These are phyloP conservation scores for Caryopteris hybrid DNA, from an alignment of 305 asterid species.

Conservation along the genomic window DNA sequence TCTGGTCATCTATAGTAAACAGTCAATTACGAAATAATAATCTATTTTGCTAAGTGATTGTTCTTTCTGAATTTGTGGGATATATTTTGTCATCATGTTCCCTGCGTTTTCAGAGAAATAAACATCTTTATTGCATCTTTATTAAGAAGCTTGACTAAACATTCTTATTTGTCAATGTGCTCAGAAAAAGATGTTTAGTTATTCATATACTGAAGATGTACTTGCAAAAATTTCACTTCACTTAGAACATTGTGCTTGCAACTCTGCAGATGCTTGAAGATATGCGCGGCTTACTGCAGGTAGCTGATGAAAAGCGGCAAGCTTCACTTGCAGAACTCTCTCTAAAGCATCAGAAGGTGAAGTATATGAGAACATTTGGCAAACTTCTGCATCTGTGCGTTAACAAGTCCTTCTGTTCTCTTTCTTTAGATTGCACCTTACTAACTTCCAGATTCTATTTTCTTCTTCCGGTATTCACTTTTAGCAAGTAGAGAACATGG, in stretches of 20 bases:
- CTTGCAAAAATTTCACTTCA: background rate
- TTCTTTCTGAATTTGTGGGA: slow-evolving; percentile 1
- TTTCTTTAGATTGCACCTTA: slow-evolving; percentile 9
- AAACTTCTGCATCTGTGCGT: slow-evolving; percentile 18
- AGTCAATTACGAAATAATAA: slow-evolving; percentile 4
- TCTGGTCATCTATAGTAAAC: slow-evolving; percentile 12
- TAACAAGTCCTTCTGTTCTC: slow-evolving; percentile 15
- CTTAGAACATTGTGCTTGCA: slow-evolving; percentile 6
- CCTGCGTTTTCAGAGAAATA: background rate
- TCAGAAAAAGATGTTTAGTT: too few relatives aligned
- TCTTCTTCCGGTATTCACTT: slow-evolving; percentile 12
- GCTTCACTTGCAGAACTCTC: slow-evolving; percentile 73
- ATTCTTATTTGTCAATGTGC: background rate
- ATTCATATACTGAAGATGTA: too few relatives aligned
- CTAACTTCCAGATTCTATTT: slow-evolving; percentile 5
- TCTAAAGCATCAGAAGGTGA: slow-evolving; percentile 83
- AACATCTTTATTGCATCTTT: background rate
- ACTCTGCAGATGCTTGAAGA: slow-evolving; percentile 72
- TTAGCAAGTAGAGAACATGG: slow-evolving; percentile 85
- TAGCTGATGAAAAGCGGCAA: slow-evolving; percentile 81
- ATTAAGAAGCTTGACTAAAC: too few relatives aligned
- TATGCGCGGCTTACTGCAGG: slow-evolving; percentile 57
- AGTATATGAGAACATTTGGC: slow-evolving; percentile 12
- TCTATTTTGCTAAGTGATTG: slow-evolving; percentile 1
- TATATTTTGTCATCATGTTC: background rate